Percentiles rank a stretch among this genome's conserved stretches.
Conservation (phyloP, 306 rosid species). For the Purshia tridentata region DNA sequence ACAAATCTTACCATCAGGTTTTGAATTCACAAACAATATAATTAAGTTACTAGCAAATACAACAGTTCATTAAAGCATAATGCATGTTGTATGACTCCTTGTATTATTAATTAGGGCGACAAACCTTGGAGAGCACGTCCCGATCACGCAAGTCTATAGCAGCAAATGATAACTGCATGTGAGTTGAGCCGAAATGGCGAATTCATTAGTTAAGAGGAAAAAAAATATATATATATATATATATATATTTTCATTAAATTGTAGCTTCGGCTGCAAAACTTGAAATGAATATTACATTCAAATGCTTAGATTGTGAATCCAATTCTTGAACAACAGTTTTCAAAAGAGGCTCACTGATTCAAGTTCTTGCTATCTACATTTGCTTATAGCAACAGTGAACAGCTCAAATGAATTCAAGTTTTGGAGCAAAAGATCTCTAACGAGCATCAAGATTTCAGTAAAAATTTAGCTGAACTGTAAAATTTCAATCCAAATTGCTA, state of each 20-base stretch:
- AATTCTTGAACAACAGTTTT: background rate
- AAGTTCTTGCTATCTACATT: background rate
- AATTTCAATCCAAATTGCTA: background rate
- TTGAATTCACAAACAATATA: background rate
- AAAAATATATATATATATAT: too few species aligned
- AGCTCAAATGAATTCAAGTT: background rate
- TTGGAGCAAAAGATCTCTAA: background rate
- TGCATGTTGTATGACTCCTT: background rate
- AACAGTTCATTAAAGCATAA: background rate
- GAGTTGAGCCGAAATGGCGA: background rate
- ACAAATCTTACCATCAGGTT: background rate
- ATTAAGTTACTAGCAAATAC: background rate
- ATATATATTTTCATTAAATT: too few species aligned
- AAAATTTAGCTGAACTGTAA: background rate
- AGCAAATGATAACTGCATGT: slow-evolving; percentile 73
- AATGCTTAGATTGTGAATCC: background rate
- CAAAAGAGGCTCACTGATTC: background rate
- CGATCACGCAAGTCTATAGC: slow-evolving; percentile 79
- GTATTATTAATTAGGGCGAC: slow-evolving; percentile 24
- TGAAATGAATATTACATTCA: background rate
- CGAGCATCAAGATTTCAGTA: too few species aligned
- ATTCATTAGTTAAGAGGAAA: background rate
- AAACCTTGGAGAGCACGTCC: slow-evolving; percentile 87
- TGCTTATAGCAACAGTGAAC: background rate
- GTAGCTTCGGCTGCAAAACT: too few species aligned